These are phyloP conservation scores for Euphorbia schlechtendalii DNA, from an alignment of 441 rosid genomes.

Conservation along the genomic window DNA sequence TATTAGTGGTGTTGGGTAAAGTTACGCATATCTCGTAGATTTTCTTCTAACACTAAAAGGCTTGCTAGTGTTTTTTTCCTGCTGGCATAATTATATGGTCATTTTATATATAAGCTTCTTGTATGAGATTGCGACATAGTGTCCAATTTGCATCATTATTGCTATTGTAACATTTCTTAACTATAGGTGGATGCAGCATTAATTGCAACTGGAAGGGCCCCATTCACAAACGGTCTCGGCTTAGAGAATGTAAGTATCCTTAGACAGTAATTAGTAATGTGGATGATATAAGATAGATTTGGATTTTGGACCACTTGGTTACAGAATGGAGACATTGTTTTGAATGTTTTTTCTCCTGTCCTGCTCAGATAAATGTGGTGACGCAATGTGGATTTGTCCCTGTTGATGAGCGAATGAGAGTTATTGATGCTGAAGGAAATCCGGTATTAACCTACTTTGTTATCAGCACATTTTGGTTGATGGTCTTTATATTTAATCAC, in stretches of 20 bases:
- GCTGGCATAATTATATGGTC: background rate
- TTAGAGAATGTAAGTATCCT: conserved; percentile 62
- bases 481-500: background rate
- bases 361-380: conserved; percentile 63
- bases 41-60: background rate
- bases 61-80: background rate
- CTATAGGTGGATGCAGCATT: conserved; percentile 89
- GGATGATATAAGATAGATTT: background rate
- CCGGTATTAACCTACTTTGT: conserved; percentile 34
- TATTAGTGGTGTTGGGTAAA: background rate
- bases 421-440: conserved; percentile 72
- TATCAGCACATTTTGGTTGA: background rate
- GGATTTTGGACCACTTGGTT: too few species aligned
- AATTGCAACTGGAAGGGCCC: conserved; percentile 97
- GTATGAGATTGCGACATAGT: background rate
- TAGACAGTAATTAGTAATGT: conserved; percentile 12
- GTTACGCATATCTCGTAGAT: background rate
- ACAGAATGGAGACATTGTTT: conserved; percentile 6
- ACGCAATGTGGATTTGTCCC: conserved; percentile 92
- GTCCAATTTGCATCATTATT: background rate
- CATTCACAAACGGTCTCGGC: conserved; percentile 91
- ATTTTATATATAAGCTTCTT: background rate
- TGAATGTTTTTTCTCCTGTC: conserved; percentile 13
- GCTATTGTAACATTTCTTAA: conserved; percentile 13
- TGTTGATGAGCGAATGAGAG: conserved; percentile 84